Conservation (phyloP, 2,329 filamentous ascomycete species). For the Ilyonectria destructans region DNA sequence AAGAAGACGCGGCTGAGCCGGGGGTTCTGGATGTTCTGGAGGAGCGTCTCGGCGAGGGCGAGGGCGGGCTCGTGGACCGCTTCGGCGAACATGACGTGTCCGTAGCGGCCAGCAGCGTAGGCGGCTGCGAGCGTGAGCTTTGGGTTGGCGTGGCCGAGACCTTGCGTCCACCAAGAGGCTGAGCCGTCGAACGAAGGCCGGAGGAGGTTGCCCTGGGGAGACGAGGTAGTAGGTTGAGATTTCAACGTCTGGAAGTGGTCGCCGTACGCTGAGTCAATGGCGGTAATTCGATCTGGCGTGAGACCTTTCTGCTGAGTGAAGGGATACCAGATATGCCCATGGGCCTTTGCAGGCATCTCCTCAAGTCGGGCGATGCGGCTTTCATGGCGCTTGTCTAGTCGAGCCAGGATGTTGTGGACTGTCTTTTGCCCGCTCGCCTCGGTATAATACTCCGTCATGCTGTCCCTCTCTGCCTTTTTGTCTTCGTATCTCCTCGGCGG, state of each 20-base stretch:
- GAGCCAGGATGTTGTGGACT: constrained; percentile 64
- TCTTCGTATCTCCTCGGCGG: constrained; percentile 69
- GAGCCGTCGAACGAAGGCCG: constrained; percentile 84
- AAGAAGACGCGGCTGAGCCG: constrained; percentile 83
- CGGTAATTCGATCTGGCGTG: constrained; percentile 74
- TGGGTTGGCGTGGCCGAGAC: constrained; percentile 85
- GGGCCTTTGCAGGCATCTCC: constrained; percentile 74
- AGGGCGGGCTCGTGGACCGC: constrained; percentile 86
- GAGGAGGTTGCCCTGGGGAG: constrained; percentile 32
- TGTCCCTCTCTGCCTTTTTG: constrained; percentile 65
- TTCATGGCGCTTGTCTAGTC: constrained; percentile 69
- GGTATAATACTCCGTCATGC: constrained; percentile 78
- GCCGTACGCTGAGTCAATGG: constrained; percentile 86
- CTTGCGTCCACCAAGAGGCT: constrained; percentile 94
- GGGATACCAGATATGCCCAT: constrained; percentile 84
- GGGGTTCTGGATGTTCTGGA: constrained; percentile 73
- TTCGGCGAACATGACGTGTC: constrained; percentile 90
- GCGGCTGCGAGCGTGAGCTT: constrained; percentile 81
- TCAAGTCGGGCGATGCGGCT: constrained; percentile 73
- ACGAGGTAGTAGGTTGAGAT: constrained; percentile 5
- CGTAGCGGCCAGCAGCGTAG: constrained; percentile 87
- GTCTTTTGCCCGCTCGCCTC: constrained; percentile 57
- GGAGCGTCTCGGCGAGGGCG: constrained; percentile 75
- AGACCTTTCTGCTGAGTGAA: constrained; percentile 86
- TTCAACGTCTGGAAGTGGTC: constrained; percentile 80